These are phyloP conservation scores for Epichloe aotearoae DNA, from an alignment of 2,329 filamentous ascomycete genomes.

Conservation along the genomic window DNA sequence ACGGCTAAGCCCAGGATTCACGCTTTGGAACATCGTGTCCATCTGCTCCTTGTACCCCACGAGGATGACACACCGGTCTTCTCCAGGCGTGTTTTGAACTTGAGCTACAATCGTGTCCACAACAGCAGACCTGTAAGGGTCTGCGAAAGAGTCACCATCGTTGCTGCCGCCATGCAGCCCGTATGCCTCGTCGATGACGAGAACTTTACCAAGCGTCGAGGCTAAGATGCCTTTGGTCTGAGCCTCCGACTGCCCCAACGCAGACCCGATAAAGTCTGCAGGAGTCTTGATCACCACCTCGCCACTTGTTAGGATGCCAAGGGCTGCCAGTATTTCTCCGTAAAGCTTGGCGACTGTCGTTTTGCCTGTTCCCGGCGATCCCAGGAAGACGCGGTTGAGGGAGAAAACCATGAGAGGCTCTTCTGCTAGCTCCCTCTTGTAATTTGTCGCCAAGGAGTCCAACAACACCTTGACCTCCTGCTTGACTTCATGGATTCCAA, in stretches of 20 bases:
- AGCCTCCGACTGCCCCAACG: slow-evolving; percentile 53
- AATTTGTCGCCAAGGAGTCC: slow-evolving; percentile 51
- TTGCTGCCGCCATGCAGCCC: slow-evolving; percentile 37
- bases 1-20: slow-evolving; percentile 55
- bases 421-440: slow-evolving; percentile 50
- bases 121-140: slow-evolving; percentile 46
- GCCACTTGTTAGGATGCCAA: slow-evolving; percentile 54
- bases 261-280: slow-evolving; percentile 54
- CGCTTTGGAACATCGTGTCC: slow-evolving; percentile 59
- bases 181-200: slow-evolving; percentile 74
- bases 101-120: slow-evolving; percentile 64
- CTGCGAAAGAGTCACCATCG: slow-evolving; percentile 8
- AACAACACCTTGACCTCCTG: slow-evolving; percentile 42
- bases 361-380: slow-evolving; percentile 63
- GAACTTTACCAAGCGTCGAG: slow-evolving; percentile 54
- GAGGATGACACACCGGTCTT: slow-evolving; percentile 60
- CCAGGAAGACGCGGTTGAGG: slow-evolving; percentile 57
- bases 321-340: slow-evolving; percentile 50
- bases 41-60: slow-evolving; percentile 60
- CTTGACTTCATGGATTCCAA: slow-evolving; percentile 51
- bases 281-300: slow-evolving; percentile 64
- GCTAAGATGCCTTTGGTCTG: slow-evolving; percentile 61
- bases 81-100: slow-evolving; percentile 54
- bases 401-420: slow-evolving; percentile 44
- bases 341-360: slow-evolving; percentile 65